Evolutionary conservation across 1,284 basidiomycete genomes (phyloP), one percentile per base, ranked within the genome.

Genomic region (Microbotryum silenes-acaulis): DNA sequence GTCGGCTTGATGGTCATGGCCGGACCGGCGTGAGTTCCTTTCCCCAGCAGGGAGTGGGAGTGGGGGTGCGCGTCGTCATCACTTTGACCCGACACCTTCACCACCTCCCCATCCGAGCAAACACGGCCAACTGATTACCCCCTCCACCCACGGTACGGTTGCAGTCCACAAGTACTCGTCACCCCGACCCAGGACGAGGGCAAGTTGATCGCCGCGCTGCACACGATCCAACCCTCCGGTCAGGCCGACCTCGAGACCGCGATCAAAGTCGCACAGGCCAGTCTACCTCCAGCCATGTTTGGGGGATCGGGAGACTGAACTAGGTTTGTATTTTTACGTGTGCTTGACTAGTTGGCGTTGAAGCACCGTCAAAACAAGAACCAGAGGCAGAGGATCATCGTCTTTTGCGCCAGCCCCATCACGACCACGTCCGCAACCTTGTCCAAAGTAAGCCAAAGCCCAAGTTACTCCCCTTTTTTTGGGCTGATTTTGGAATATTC

Each of bases 301-400:
- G 23, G 2, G 23, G 23, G 23, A 31, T 10, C 10, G 8, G 62
- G 37, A 12, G 37, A 37, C 12, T 12, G 37, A 16, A 27, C 6
- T 6, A 5, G 10, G 3, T 10, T 37, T 54, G 61, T 42, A 29
- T 53, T 25, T 23, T 49, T 56, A 25, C 25, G 25, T 25, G 25
- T 25, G 53, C 56, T 9, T 54, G 42, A 4, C 8, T 62, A 74
- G 74, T 86, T 98, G 52, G 93, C 96, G 0, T 82, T 99, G 63
- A 99, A 98, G 77, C 94, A 99, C 75, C 82, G 96, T 63, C 91
- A 94, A 78, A 97, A 98, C 82, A 98, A 98, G 83, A 96, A 92
- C 73, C 87, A 96, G 57, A 85, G 92, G 31, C 94, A 98, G 74
- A 84, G 94, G 49, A 89, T 97, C 70, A 84, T 98, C 71, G 88